phyloP scores from a whole-genome alignment of 768 basidiomycete genomes.

The Rhizopogon vulgaris region DNA sequence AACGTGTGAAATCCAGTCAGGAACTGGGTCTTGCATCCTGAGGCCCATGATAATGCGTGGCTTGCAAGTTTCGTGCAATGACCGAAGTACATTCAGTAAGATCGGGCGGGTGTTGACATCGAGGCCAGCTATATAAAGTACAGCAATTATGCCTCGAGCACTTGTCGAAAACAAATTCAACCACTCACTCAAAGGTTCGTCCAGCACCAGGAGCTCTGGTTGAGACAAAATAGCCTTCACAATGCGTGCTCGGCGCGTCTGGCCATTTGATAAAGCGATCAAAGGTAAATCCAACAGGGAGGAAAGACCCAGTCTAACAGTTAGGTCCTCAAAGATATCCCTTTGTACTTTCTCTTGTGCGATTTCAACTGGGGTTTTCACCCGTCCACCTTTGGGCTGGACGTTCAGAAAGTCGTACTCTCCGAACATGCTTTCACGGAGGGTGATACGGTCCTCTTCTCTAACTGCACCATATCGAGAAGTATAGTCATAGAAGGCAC shows the following conservation, averaged over 20 bases:
- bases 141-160: background rate
- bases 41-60: slow-evolving; percentile 66
- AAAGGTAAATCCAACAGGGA: slow-evolving; percentile 75
- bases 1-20: slow-evolving; percentile 68
- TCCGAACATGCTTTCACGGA: slow-evolving; percentile 64
- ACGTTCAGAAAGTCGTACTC: slow-evolving; percentile 35
- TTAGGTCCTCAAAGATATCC: slow-evolving; percentile 45
- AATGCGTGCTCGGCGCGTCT: slow-evolving; percentile 83
- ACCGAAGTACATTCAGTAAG: slow-evolving; percentile 49
- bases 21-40: slow-evolving; percentile 64
- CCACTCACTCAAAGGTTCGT: slow-evolving; percentile 81
- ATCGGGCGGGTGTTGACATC: slow-evolving; percentile 55
- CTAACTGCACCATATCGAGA: slow-evolving; percentile 86
- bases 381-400: slow-evolving; percentile 14
- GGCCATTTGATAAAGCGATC: slow-evolving; percentile 85
- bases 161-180: background rate
- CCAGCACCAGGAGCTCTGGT: slow-evolving; percentile 77
- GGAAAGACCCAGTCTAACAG: slow-evolving; percentile 49
- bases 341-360: slow-evolving; percentile 22
- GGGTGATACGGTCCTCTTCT: slow-evolving; percentile 76
- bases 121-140: slow-evolving; percentile 58
- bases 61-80: slow-evolving; percentile 38
- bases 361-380: slow-evolving; percentile 18
- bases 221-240: slow-evolving; percentile 64
- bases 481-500: slow-evolving; percentile 88